Conservation (phyloP, 345 rosid genomes). For the Orychophragmus violaceus region DNA sequence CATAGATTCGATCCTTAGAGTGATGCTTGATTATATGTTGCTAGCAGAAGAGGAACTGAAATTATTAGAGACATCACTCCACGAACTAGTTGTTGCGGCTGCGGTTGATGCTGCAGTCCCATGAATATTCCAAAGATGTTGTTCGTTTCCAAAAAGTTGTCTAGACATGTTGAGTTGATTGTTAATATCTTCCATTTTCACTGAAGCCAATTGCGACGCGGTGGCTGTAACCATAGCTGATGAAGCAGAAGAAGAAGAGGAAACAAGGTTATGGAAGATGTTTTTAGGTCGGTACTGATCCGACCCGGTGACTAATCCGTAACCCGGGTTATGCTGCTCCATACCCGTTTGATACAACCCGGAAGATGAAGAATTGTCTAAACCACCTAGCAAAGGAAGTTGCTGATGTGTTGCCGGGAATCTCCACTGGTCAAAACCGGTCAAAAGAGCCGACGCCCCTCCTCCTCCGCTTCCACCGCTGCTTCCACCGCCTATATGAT, state of each 20-base stretch:
- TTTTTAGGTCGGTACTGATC: constrained; percentile 30
- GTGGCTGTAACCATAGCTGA: constrained; percentile 27
- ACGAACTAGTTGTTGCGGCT: constrained; percentile 29
- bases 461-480: constrained; percentile 16
- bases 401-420: constrained; percentile 16
- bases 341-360: constrained; percentile 19
- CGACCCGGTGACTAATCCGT: constrained; percentile 27
- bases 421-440: constrained; percentile 34
- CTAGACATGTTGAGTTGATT: constrained; percentile 27
- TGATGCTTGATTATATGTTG: constrained; percentile 17
- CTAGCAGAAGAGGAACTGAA: constrained; percentile 35
- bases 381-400: constrained; percentile 26
- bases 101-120: constrained; percentile 17
- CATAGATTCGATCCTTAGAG: neutral
- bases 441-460: constrained; percentile 21
- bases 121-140: constrained; percentile 33
- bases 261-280: constrained; percentile 22
- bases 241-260: constrained; percentile 27
- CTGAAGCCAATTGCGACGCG: constrained; percentile 24
- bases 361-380: constrained; percentile 21
- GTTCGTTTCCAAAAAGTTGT: constrained; percentile 26
- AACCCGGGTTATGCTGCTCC: constrained; percentile 26
- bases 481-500: constrained; percentile 23
- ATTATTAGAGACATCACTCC: constrained; percentile 36
- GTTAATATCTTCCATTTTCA: constrained; percentile 37